These are phyloP conservation scores for Aspergillus piperis DNA, from an alignment of 2,329 filamentous ascomycete genomes.

Conservation along the genomic window DNA sequence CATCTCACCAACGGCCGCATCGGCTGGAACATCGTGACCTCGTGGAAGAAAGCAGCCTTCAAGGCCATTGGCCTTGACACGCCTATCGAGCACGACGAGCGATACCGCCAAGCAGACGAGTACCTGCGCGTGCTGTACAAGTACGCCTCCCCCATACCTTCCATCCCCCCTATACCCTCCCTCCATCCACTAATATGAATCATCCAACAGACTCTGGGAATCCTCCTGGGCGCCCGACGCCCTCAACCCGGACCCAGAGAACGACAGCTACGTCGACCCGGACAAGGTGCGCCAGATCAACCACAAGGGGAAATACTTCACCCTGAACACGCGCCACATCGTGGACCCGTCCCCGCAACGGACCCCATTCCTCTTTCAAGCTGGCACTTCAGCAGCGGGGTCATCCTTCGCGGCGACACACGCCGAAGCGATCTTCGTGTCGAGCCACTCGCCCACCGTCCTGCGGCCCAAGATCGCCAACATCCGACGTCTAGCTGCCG, in stretches of 20 bases:
- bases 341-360: slow-evolving; percentile 59
- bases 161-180: neutral
- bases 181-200: neutral
- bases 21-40: slow-evolving; percentile 69
- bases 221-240: slow-evolving; percentile 61
- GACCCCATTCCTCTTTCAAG: slow-evolving; percentile 61
- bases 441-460: slow-evolving; percentile 53
- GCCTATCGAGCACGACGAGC: slow-evolving; percentile 62
- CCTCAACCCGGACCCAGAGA: slow-evolving; percentile 54
- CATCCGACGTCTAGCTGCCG: slow-evolving; percentile 55
- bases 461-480: slow-evolving; percentile 54
- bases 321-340: slow-evolving; percentile 50
- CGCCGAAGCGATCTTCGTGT: slow-evolving; percentile 63
- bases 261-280: slow-evolving; percentile 61
- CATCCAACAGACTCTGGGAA: slow-evolving; percentile 52
- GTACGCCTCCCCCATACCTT: slow-evolving; percentile 32
- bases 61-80: slow-evolving; percentile 62
- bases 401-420: slow-evolving; percentile 59
- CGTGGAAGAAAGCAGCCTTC: slow-evolving; percentile 63
- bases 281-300: slow-evolving; percentile 62
- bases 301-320: slow-evolving; percentile 59
- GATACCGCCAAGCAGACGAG: slow-evolving; percentile 63
- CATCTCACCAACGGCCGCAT: slow-evolving; percentile 63
- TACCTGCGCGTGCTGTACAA: slow-evolving; percentile 65
- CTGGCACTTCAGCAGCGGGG: slow-evolving; percentile 61